Evolutionary conservation across 2,329 filamentous ascomycete species (phyloP), one percentile per base, ranked within the genome.

Genomic region (Diplodia corticola): DNA sequence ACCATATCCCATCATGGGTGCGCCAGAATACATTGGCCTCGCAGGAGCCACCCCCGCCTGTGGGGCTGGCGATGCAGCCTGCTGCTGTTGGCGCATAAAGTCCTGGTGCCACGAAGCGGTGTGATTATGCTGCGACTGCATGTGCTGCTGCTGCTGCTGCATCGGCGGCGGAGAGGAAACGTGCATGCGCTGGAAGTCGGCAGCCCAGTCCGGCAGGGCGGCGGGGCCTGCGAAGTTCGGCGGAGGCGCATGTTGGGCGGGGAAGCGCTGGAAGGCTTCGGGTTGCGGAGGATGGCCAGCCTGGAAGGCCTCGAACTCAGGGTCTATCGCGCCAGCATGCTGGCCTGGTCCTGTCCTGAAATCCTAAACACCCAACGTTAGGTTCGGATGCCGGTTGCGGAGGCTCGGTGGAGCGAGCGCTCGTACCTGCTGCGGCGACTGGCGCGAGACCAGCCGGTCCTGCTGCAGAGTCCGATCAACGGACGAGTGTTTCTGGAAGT

Each of bases 401-500:
- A 26, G 26, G 26, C 13, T 46, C 15, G 22, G 37, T 26, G 53
- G 35, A 20, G 44, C 24, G 57, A 46, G 44, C 57, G 57, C 57
- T 24, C 78, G 68, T 77, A 88, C 88, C 76, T 88, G 85, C 59
- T 81, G 77, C 51, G 84, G 81, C 63, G 83, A 79, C 64, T 84
- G 81, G 67, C 84, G 83, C 10, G 83, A 80, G 40, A 82, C 77
- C 54, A 91, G 73, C 61, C 89, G 88, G 77, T 93, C 91, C 76
- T 92, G 91, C 74, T 93, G 90, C 57, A 90, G 81, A 10, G 88
- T 88, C 64, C 89, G 83, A 74, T 93, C 89, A 69, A 86, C 83
- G 57, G 88, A 83, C 12, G 86, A 81, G 76, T 92, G 90, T 72
- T 89, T 88, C 72, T 89, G 85, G 74, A 93, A 87, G 73, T 85